Evolutionary conservation across 768 basidiomycete species (phyloP).

Genomic region (Termitomyces sp.): DNA sequence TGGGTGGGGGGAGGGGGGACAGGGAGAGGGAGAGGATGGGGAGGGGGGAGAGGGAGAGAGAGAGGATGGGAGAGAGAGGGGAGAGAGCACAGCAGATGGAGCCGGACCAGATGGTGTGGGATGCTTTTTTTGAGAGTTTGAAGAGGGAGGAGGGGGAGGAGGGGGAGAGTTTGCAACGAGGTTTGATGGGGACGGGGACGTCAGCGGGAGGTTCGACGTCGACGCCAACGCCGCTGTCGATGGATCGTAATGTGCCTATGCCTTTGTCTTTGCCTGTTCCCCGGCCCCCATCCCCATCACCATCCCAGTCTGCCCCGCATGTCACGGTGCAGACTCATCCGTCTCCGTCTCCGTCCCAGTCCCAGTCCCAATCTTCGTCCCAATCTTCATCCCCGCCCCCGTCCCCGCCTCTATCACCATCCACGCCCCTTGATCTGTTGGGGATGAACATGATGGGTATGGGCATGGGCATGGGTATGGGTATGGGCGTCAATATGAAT

Average conservation of each 20-base stretch:
- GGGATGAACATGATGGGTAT: not conserved
- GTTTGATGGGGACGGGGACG: too few species aligned
- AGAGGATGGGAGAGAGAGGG: not conserved
- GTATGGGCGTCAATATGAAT: conserved; percentile 10
- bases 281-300: too few species aligned
- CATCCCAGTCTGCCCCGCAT: too few species aligned
- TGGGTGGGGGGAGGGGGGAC: not conserved
- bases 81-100: not conserved
- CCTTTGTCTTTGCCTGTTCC: not conserved
- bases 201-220: too few species aligned
- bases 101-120: conserved; percentile 13
- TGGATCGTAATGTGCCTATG: too few species aligned
- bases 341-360: not conserved
- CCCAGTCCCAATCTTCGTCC: not conserved
- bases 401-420: not conserved
- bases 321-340: too few species aligned
- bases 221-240: too few species aligned
- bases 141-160: conserved; percentile 9
- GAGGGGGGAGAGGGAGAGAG: too few species aligned
- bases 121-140: conserved; percentile 18
- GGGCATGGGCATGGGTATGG: not conserved
- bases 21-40: not conserved
- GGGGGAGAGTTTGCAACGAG: too few species aligned
- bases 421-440: not conserved
- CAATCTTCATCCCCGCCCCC: not conserved